phyloP scores from a whole-genome alignment of 768 basidiomycete species.

The Gloeophyllum trabeum region DNA sequence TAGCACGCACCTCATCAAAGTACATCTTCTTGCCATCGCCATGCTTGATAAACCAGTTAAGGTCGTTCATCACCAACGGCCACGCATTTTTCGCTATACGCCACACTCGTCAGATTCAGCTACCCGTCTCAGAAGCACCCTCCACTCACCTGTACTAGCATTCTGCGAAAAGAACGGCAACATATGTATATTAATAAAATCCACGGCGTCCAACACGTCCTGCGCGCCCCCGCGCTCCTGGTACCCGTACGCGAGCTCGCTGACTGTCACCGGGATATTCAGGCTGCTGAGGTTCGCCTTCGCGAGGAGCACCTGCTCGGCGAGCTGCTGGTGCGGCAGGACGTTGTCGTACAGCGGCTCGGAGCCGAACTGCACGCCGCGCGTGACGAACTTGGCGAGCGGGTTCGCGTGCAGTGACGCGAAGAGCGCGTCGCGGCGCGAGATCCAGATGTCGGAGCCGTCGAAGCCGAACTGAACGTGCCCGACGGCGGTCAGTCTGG shows the following conservation, averaged over 20 bases:
- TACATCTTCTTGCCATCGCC: conserved; percentile 67
- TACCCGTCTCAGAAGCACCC: background rate
- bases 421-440: conserved; percentile 41
- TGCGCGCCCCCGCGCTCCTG: conserved; percentile 38
- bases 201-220: conserved; percentile 45
- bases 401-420: conserved; percentile 43
- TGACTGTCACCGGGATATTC: conserved; percentile 59
- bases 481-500: conserved; percentile 10
- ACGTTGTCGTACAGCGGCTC: conserved; percentile 57
- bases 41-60: conserved; percentile 58
- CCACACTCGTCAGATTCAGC: background rate
- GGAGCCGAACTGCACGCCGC: conserved; percentile 59
- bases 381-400: conserved; percentile 53
- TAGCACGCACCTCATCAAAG: conserved; percentile 43
- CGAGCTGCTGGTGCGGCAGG: conserved; percentile 35
- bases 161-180: conserved; percentile 53
- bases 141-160: conserved; percentile 40
- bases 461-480: conserved; percentile 23
- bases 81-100: conserved; percentile 43
- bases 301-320: conserved; percentile 35
- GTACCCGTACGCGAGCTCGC: conserved; percentile 25
- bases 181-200: conserved; percentile 60
- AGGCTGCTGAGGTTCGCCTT: conserved; percentile 38
- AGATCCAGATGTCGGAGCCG: conserved; percentile 35
- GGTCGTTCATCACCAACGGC: conserved; percentile 46